Evolutionary conservation across 129 eudicot species (phyloP).

Genomic region (Arctium lappa): DNA sequence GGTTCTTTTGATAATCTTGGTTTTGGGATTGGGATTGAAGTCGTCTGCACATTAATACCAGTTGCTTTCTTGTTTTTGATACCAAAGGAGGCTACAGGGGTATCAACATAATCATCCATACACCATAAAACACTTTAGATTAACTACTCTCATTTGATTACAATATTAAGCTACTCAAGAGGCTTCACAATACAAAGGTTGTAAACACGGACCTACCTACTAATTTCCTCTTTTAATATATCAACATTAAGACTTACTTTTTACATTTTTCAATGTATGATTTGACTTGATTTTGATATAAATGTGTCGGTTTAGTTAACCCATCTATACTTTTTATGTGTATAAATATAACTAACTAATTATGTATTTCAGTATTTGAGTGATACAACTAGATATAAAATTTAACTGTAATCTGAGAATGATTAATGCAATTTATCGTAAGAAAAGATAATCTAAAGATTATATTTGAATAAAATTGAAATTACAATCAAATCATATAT

Average conservation of each 20-base stretch:
- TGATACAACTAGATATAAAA: background rate
- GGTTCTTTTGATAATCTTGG: slow-evolving; percentile 77
- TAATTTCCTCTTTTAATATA: background rate
- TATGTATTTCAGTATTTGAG: no score
- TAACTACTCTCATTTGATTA: background rate
- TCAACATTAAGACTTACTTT: background rate
- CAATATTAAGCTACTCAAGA: background rate
- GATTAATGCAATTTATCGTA: background rate
- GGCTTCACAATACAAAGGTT: background rate
- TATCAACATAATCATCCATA: slow-evolving; percentile 45
- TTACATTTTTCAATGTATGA: background rate
- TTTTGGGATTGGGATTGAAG: slow-evolving; percentile 57
- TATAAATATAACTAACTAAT: background rate
- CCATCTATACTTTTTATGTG: background rate
- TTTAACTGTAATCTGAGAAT: background rate
- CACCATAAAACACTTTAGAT: background rate
- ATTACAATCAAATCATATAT: background rate
- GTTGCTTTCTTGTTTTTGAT: slow-evolving; percentile 76
- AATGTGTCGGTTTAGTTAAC: background rate
- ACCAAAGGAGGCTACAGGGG: slow-evolving; percentile 89
- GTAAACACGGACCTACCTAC: background rate
- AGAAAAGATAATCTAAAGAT: background rate
- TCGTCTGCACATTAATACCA: slow-evolving; percentile 80
- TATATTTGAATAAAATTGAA: no score
- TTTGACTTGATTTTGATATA: background rate